These are phyloP conservation scores for Fusarium praegraminearum DNA, from an alignment of 2,329 filamentous ascomycete genomes.

Conservation along the genomic window DNA sequence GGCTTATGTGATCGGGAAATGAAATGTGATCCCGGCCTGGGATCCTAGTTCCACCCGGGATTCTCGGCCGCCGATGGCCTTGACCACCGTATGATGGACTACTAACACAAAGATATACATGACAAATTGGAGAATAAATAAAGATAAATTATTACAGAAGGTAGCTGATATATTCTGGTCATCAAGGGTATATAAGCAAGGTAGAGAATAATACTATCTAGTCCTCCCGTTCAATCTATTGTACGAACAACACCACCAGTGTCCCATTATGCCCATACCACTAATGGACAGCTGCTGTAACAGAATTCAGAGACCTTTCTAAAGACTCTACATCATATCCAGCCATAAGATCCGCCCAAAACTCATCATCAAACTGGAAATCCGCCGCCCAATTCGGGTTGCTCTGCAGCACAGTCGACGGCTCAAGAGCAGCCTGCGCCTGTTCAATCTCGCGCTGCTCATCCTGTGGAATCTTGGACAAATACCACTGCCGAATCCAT, in stretches of 20 bases:
- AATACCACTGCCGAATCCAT: constrained; percentile 58
- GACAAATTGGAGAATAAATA: fast-evolving
- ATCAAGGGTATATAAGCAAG: background rate
- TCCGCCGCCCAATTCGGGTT: constrained; percentile 42
- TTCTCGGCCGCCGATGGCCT: background rate
- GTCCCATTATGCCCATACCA: background rate
- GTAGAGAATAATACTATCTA: background rate
- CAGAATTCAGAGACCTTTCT: constrained; percentile 10
- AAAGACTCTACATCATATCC: constrained; percentile 34
- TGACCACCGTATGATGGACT: background rate
- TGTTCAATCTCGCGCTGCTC: constrained; percentile 22
- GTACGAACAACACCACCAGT: background rate
- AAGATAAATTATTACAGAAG: fast-evolving
- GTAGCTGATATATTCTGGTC: background rate
- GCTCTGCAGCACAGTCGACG: constrained; percentile 1
- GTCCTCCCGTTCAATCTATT: background rate
- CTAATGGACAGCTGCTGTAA: background rate
- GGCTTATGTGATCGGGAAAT: constrained; percentile 21
- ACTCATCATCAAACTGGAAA: constrained; percentile 47
- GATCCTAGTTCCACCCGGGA: constrained; percentile 7
- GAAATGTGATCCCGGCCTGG: constrained; percentile 27
- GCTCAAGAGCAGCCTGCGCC: constrained; percentile 12
- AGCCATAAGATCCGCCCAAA: constrained; percentile 48
- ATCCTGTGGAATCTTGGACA: constrained; percentile 40
- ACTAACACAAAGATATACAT: background rate